Evolutionary conservation across 2,329 filamentous ascomycete species (phyloP).

Genomic region (Aspergillus versicolor): DNA sequence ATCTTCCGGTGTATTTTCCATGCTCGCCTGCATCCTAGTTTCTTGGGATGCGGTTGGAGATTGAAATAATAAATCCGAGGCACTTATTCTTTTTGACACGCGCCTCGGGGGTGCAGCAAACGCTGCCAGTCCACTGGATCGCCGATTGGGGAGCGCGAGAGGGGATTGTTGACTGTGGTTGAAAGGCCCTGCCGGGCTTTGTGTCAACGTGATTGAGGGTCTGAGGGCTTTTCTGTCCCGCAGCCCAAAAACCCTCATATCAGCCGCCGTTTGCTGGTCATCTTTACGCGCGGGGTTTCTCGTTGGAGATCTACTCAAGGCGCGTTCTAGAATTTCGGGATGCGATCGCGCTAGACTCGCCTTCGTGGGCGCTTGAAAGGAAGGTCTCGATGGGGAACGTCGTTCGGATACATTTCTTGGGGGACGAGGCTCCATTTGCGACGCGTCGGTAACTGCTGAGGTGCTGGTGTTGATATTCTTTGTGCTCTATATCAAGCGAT

Average conservation of each 20-base stretch:
- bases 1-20: conserved; percentile 29
- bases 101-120: conserved; percentile 38
- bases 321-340: conserved; percentile 55
- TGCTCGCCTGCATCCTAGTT: conserved; percentile 9
- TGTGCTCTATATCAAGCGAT: conserved; percentile 42
- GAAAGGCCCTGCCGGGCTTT: conserved; percentile 24
- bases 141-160: conserved; percentile 25
- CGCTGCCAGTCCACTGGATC: conserved; percentile 31
- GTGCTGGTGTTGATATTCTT: conserved; percentile 55
- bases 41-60: conserved; percentile 22
- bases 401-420: conserved; percentile 21
- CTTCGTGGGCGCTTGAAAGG: conserved; percentile 67
- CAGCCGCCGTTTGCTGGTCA: conserved; percentile 15
- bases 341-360: conserved; percentile 63
- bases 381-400: conserved; percentile 47
- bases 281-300: conserved; percentile 28
- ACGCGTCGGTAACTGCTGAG: conserved; percentile 43
- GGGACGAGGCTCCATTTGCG: conserved; percentile 36
- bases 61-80: conserved; percentile 30
- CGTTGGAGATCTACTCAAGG: conserved; percentile 40
- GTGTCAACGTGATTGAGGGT: conserved; percentile 31
- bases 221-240: conserved; percentile 39
- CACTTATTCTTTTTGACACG: conserved; percentile 33
- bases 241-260: conserved; percentile 28
- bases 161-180: conserved; percentile 17